Percentiles rank a stretch among this genome's conserved stretches.
phyloP scores from a whole-genome alignment of 768 basidiomycete genomes.

The Dioszegia aurantiaca region DNA sequence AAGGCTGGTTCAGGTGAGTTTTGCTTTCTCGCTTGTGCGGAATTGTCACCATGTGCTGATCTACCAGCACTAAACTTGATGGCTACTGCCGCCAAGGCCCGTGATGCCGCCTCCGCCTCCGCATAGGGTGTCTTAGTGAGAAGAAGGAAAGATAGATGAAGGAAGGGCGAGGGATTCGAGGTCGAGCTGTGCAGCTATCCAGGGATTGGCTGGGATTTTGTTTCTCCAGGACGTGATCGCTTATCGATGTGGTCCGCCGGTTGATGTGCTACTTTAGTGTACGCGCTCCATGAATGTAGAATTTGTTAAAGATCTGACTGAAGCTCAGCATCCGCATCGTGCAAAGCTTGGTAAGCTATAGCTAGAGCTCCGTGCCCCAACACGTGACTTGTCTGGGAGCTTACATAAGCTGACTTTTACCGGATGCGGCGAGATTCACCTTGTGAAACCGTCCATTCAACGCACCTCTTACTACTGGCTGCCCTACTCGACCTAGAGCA shows the following conservation, averaged over 20 bases:
- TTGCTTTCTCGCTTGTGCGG: conserved; percentile 62
- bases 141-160: background rate
- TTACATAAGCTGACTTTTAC: too few species aligned
- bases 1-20: conserved; percentile 76
- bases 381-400: too few species aligned
- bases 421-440: too few species aligned
- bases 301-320: conserved; percentile 2
- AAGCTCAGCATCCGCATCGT: too few species aligned
- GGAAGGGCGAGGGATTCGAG: background rate
- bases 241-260: background rate
- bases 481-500: too few species aligned
- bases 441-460: too few species aligned
- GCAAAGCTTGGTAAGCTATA: too few species aligned
- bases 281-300: background rate
- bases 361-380: too few species aligned
- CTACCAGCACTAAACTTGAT: conserved; percentile 48
- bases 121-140: background rate
- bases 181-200: too few species aligned
- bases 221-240: background rate
- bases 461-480: too few species aligned
- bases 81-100: conserved; percentile 45
- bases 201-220: background rate
- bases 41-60: background rate
- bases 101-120: conserved; percentile 5
- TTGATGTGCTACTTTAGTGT: too few species aligned